Percentiles rank a stretch among this genome's conserved stretches.
Conservation (phyloP, 371 early-diverging fungal species). For the Gilbertella persicaria region DNA sequence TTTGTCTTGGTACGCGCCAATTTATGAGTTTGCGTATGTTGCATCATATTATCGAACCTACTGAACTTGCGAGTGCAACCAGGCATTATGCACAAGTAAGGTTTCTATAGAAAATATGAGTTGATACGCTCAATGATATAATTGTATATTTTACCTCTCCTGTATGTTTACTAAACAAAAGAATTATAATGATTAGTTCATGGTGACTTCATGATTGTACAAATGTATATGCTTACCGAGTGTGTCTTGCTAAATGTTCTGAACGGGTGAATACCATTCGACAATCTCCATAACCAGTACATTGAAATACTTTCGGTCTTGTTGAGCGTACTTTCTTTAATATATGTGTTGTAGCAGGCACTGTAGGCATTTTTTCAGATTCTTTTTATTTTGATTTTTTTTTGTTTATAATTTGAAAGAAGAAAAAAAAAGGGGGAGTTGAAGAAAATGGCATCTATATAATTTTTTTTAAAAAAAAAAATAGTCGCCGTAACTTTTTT, state of each 20-base stretch:
- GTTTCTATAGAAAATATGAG: too few relatives aligned
- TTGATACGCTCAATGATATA: too few relatives aligned
- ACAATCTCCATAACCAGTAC: constrained; percentile 59
- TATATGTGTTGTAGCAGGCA: neutral
- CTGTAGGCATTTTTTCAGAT: neutral
- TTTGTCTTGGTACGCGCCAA: constrained; percentile 15
- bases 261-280: constrained; percentile 64
- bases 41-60: constrained; percentile 68
- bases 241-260: constrained; percentile 62
- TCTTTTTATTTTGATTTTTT: neutral
- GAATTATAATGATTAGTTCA: constrained; percentile 1
- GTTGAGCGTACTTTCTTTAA: constrained; percentile 19
- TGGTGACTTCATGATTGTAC: neutral
- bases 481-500: too few relatives aligned
- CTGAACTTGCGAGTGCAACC: constrained; percentile 62
- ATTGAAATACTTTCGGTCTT: constrained; percentile 57
- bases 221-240: constrained; percentile 33
- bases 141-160: constrained; percentile 47
- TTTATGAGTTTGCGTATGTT: constrained; percentile 60
- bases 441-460: too few relatives aligned
- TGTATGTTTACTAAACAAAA: constrained; percentile 51
- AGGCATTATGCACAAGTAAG: constrained; percentile 60
- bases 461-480: neutral
- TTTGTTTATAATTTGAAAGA: neutral
- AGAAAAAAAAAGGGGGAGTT: neutral